Evolutionary conservation across 2,329 filamentous ascomycete species (phyloP), one percentile per base, ranked within the genome.

Genomic region (Trichoderma aggressivum): DNA sequence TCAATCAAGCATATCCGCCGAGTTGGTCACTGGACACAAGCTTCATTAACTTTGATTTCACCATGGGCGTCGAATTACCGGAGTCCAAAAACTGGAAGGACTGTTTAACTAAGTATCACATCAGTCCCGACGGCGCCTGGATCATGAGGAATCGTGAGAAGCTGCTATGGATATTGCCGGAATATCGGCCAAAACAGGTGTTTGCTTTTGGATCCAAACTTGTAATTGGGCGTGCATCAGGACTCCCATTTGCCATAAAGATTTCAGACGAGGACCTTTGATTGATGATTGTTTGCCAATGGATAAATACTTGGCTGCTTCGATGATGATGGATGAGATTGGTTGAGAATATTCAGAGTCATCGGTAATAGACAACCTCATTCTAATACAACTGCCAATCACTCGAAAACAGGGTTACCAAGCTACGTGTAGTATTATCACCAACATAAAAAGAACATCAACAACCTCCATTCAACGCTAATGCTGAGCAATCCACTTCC

Each of bases 111-210:
- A 21, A 62, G 10, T 28, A 62, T 14, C 18, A 62, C 10, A n/a
- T 62, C 2, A 62, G 16, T 26, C 8, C 1, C 7, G 34, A 62
- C 1, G 36, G 59, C 2, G 59, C 3, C 14, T 62, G 59, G 59
- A 18, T 62, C 24, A 43, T 62, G 59, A 43, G 34, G 21, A 3
- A 28, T 28, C 7, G 1, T 62, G 16, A 62, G 24, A 62, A 43
- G 24, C 4, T 62, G 7, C 8, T 62, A 12, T 62, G 59, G 59
- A 10, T 62, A 12, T 6, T 36, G 21, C 59, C 59, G 3, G 59
- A 30, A 7, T 62, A 62, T 28, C 59, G 59, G 0, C 24, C 34
- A n/a, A n/a, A 0, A 5, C 4, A 0, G 1, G 59, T 36, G 1
- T 8, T 10, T 4, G 16, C 1, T n/a, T 28, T 16, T 10, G 24